Conservation (phyloP, 1,284 basidiomycete species). For the Rugosomyces carneus region DNA sequence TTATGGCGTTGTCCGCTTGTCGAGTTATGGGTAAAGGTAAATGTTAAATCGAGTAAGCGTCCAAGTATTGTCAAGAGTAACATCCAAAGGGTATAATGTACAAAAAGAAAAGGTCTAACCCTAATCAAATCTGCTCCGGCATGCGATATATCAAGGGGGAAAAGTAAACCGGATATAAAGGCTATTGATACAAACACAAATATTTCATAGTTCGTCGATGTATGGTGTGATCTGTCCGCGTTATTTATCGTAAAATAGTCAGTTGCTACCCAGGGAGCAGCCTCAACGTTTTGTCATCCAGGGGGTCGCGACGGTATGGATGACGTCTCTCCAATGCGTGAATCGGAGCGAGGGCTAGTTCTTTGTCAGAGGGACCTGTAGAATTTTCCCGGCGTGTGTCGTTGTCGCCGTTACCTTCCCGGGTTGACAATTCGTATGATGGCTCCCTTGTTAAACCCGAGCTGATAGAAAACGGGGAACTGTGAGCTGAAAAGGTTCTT, state of each 20-base stretch:
- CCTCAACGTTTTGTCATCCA: constrained; percentile 56
- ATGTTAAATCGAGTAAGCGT: too few relatives aligned
- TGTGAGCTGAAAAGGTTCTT: not conserved
- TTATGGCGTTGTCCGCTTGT: too few relatives aligned
- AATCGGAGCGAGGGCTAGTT: constrained; percentile 56
- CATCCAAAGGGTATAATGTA: not conserved
- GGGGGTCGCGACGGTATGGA: constrained; percentile 54
- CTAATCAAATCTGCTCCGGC: not conserved
- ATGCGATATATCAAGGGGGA: not conserved
- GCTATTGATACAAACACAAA: constrained; percentile 7
- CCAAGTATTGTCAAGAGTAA: not conserved
- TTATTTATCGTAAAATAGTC: not conserved
- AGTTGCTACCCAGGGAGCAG: constrained; percentile 32
- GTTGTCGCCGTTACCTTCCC: constrained; percentile 8
- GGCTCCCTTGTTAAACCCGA: constrained; percentile 7
- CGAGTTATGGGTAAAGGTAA: too few relatives aligned
- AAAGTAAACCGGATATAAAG: not conserved
- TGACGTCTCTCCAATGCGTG: constrained; percentile 45
- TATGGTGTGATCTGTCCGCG: not conserved
- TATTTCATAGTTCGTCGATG: not conserved
- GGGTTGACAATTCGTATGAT: constrained; percentile 15
- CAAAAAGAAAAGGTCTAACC: not conserved
- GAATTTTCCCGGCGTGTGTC: constrained; percentile 22
- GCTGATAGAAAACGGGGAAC: not conserved
- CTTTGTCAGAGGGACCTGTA: constrained; percentile 26